Percentiles rank a stretch among this genome's conserved stretches.
These are phyloP conservation scores for Solanum infundibuliforme DNA, from an alignment of 257 asterid species.

Conservation along the genomic window DNA sequence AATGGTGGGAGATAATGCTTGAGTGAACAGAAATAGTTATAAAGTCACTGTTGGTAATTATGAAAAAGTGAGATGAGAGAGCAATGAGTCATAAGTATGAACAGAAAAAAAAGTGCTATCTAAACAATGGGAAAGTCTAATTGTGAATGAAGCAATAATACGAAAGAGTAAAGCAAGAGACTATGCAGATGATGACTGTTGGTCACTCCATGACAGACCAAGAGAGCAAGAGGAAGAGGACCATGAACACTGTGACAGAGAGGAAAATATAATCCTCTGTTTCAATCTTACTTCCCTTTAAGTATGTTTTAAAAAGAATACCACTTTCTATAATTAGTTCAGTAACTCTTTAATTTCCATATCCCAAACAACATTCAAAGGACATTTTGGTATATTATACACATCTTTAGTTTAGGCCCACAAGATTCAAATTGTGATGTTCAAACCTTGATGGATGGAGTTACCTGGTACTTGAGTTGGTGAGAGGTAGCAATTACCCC, in stretches of 20 bases:
- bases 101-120: not conserved
- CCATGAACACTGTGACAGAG: not conserved
- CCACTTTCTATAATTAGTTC: not conserved
- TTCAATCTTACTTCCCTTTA: not conserved
- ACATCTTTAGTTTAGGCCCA: not conserved
- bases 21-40: not conserved
- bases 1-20: not conserved
- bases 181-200: not conserved
- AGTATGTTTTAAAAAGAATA: not conserved
- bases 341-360: not conserved
- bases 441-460: not conserved
- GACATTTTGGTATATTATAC: not conserved
- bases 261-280: not conserved
- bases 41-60: not conserved
- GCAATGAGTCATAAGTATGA: not conserved
- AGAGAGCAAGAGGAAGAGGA: not conserved
- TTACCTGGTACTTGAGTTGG: not conserved
- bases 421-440: not conserved
- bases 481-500: not conserved
- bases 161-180: not conserved
- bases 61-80: not conserved
- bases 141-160: not conserved
- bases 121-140: not conserved
- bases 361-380: not conserved
- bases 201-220: not conserved